Evolutionary conservation across 2,329 filamentous ascomycete species (phyloP).

Genomic region (Cordyceps cateniannulata): DNA sequence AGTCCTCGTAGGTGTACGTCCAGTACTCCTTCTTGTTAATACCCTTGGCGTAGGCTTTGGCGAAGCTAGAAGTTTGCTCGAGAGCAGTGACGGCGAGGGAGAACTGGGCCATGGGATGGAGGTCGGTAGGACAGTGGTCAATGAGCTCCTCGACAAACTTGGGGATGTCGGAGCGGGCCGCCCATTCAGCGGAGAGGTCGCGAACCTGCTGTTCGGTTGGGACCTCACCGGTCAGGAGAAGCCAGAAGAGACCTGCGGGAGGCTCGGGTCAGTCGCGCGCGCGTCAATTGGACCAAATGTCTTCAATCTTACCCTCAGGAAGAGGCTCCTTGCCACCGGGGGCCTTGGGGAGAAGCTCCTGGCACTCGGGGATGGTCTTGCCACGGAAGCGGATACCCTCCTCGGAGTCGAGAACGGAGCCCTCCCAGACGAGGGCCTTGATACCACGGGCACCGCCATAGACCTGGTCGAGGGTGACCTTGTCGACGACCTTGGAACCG

Average conservation of each 20-base stretch:
- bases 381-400: constrained; percentile 99
- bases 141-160: constrained; percentile 99
- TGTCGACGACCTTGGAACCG: constrained; percentile 90
- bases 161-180: constrained; percentile 91
- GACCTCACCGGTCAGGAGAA: constrained; percentile 95
- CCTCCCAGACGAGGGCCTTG: constrained; percentile 98
- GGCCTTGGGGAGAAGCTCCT: constrained; percentile 93
- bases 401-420: constrained; percentile 95
- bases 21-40: constrained; percentile 99
- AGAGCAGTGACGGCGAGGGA: constrained; percentile 95
- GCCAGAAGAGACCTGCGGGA: constrained; percentile 86
- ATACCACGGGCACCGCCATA: constrained; percentile 99
- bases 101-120: constrained; percentile 99
- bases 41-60: constrained; percentile 98
- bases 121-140: constrained; percentile 97
- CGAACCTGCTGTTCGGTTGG: constrained; percentile 97
- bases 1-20: constrained; percentile 98
- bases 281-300: not conserved
- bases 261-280: constrained; percentile 1
- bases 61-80: constrained; percentile 95
- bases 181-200: constrained; percentile 97
- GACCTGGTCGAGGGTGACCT: constrained; percentile 98
- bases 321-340: constrained; percentile 95
- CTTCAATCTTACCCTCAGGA: constrained; percentile 63
- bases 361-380: constrained; percentile 98